A percentile compares a stretch with the other conserved stretches of the same genome.
phyloP scores from a whole-genome alignment of 495 filamentous ascomycete genomes.

The Talaromyces thailandensis region DNA sequence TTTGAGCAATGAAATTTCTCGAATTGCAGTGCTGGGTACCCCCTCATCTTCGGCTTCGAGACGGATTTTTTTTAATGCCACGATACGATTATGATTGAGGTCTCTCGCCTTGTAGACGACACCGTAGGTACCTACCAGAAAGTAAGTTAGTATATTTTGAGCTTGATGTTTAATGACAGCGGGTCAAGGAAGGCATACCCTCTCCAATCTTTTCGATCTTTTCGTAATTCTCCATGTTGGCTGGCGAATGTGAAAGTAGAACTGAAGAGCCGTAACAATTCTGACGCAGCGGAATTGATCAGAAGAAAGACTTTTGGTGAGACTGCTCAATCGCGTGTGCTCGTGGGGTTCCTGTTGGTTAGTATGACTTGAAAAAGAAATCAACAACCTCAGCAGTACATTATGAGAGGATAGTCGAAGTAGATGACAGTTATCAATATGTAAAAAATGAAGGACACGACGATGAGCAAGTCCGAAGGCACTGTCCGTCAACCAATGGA shows the following conservation, averaged over 20 bases:
- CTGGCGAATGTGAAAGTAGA: not conserved
- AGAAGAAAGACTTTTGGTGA: not conserved
- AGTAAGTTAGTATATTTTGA: not conserved
- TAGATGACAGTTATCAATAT: not conserved
- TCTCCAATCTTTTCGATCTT: conserved; percentile 99
- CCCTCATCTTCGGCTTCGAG: conserved; percentile 97
- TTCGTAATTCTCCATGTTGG: conserved; percentile 94
- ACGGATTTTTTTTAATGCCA: conserved; percentile 96
- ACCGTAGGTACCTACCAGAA: conserved; percentile 68
- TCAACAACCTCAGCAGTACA: not conserved
- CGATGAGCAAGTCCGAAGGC: not conserved
- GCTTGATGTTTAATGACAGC: not conserved
- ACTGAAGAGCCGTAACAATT: not conserved
- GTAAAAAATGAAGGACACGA: not conserved
- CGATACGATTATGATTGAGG: conserved; percentile 71
- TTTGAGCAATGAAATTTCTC: conserved; percentile 92
- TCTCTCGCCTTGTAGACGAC: conserved; percentile 91
- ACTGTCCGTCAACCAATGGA: not conserved
- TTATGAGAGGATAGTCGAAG: not conserved
- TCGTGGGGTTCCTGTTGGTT: conserved; percentile 1
- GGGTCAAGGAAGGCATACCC: conserved; percentile 43
- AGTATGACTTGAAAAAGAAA: not conserved
- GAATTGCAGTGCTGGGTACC: conserved; percentile 92
- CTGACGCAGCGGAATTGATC: not conserved
- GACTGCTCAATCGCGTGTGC: not conserved